Evolutionary conservation across 2,329 filamentous ascomycete genomes (phyloP), one percentile per base, ranked within the genome.

Genomic region (Drechslerella dactyloides): DNA sequence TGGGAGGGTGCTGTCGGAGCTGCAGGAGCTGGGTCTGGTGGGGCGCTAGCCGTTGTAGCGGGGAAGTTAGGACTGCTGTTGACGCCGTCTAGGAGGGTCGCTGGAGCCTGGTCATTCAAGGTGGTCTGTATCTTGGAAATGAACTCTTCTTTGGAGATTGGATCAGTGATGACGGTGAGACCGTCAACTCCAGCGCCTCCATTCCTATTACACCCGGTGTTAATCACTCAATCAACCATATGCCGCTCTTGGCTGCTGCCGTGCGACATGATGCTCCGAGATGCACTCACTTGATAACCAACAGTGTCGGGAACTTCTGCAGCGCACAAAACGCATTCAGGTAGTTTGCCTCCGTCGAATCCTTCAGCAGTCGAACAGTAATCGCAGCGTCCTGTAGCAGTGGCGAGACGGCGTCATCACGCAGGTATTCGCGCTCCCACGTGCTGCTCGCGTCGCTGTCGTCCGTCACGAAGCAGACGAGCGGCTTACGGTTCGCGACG

Each of bases 391-490:
- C 50, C 46, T 48, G 55, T 11, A 73, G 50, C 1, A 46, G 27
- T 13, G 30, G 24, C 5, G 60, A 66, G 52, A 73, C 61, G 17
- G 1, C 53, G 1, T 65, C 60, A n/a, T 73, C 51, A 11, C 30
- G 24, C 2, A 73, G 56, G 53, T 73, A 73, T 5, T 65, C 55
- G 10, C 56, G 19, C 37, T 73, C 68, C 68, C 68, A 73, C 7
- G 40, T 19, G 23, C 61, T 61, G 27, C 55, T 57, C n/a, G 55
- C 55, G 21, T 73, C 68, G 51, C 24, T 51, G 13, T 73, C 68
- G 33, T 73, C 68, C 37, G 68, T 73, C 23, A 73, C 57, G 17
- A 66, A 73, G 30, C 68, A 73, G 4, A 51, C 68, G 13, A 73
- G 35, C 1, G 60, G 55, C 19, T 73, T 73, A 8, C 46, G 48